Evolutionary conservation across 1,284 basidiomycete species (phyloP).

Genomic region (Tilletiopsis washingtonensis): DNA sequence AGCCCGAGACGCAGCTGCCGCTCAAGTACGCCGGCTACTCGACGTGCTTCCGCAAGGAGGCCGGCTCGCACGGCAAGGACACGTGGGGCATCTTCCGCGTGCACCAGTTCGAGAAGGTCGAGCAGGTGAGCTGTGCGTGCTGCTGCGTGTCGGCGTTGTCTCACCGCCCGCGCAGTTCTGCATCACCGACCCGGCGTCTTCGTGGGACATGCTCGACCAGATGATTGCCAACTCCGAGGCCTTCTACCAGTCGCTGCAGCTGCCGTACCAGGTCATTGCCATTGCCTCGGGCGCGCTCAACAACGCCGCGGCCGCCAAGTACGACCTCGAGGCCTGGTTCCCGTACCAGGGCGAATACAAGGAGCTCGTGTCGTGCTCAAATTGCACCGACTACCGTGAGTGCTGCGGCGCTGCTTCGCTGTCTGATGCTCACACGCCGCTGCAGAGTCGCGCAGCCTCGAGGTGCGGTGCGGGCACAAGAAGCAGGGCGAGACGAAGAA

Average conservation of each 20-base stretch:
- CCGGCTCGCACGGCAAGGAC: slow-evolving; percentile 89
- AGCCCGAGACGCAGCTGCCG: slow-evolving; percentile 80
- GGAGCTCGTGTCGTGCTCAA: slow-evolving; percentile 57
- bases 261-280: slow-evolving; percentile 87
- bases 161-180: slow-evolving; percentile 63
- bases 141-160: background rate
- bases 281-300: slow-evolving; percentile 96
- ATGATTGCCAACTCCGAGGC: slow-evolving; percentile 85
- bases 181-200: slow-evolving; percentile 75
- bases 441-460: slow-evolving; percentile 33
- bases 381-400: slow-evolving; percentile 51
- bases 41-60: slow-evolving; percentile 99
- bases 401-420: background rate
- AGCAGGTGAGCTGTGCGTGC: slow-evolving; percentile 53
- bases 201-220: slow-evolving; percentile 84
- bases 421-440: background rate
- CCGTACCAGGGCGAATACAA: slow-evolving; percentile 95
- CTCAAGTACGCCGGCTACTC: slow-evolving; percentile 64
- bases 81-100: slow-evolving; percentile 99
- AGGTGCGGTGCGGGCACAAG: slow-evolving; percentile 44
- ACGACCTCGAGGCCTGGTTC: slow-evolving; percentile 98
- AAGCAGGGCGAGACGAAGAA: slow-evolving; percentile 46
- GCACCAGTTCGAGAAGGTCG: slow-evolving; percentile 99
- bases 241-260: slow-evolving; percentile 87
- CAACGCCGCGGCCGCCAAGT: slow-evolving; percentile 93